Base-by-base conservation (phyloP, 306 rosid species). In the Fragaria ananassa region DNA sequence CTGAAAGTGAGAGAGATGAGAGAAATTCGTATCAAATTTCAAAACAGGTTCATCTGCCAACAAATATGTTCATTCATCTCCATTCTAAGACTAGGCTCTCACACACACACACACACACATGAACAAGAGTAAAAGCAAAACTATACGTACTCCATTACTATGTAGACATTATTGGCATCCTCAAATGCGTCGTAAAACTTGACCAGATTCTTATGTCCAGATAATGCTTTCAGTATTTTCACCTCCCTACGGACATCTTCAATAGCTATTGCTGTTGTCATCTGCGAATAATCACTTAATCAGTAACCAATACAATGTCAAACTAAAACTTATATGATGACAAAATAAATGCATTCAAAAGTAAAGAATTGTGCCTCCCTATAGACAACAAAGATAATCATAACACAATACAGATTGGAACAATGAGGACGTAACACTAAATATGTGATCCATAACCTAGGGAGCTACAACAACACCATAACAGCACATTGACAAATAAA, bases 171-270 rank as follows among this genome's bases (percentile, higher is more conserved):
- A 87, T 86, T 84, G 66, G 75, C 87, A 81, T 95, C 98, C 88
- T 92, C 98, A 81, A 90, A 92, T 50, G 93, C 90, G 70, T 90
- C 97, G 46, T 95, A 82, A 86, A 92, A 95, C 68, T 90, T 89
- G 83, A 95, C 91, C 86, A 95, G 79, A 86, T 95, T 92, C 77
- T 37, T 83, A 79, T 95, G 98, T 71, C 97, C 97, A 65, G 97
- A 88, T 84, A 95, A 87, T 73, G 89, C 93, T 81, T 90, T 95
- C 91, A 95, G 85, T 87, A 95, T 92, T 81, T 90, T 92, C 85
- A 92, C 97, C 87, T 95, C 98, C 87, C 97, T 89, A 31, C 97
- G 88, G 61, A 90, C 96, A 86, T 95, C 98, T 85, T 95, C 98
- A 72, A 95, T 88, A 41, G 96, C 93, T 85, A 95, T 91, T 23